Evolutionary conservation across 805 yeast species (phyloP).

Genomic region (Lipomyces japonicus): DNA sequence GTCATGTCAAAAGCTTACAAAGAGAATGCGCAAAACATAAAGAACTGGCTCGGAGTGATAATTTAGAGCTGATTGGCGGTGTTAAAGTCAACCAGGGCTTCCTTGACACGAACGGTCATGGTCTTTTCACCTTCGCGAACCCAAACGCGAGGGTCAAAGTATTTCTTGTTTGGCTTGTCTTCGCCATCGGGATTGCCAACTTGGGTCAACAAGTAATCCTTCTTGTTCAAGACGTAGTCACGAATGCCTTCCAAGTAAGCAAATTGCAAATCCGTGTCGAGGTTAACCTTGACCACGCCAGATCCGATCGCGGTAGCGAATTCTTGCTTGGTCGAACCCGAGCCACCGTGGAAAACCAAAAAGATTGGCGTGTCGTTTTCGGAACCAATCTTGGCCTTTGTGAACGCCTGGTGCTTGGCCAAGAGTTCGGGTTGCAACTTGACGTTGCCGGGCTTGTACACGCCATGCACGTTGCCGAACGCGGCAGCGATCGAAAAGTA

Average conservation of each 20-base stretch:
- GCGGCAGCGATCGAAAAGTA: conserved; percentile 99
- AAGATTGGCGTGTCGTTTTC: conserved; percentile 67
- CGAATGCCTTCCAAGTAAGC: conserved; percentile 97
- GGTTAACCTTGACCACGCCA: conserved; percentile 98
- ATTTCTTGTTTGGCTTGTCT: conserved; percentile 99
- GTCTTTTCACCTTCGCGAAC: conserved; percentile 99
- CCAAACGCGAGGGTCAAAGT: conserved; percentile 99
- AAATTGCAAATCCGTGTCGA: conserved; percentile 98
- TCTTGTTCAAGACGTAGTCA: conserved; percentile 92
- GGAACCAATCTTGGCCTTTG: conserved; percentile 61
- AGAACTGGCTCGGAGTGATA: too few species aligned
- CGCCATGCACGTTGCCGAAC: conserved; percentile 99
- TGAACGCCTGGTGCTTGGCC: conserved; percentile 92
- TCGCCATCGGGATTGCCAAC: conserved; percentile 99
- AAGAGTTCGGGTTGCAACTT: conserved; percentile 85
- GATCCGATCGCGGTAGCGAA: conserved; percentile 82
- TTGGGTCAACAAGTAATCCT: conserved; percentile 82
- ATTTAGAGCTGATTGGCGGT: conserved; percentile 12
- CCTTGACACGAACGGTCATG: conserved; percentile 79
- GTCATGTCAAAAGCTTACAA: too few species aligned
- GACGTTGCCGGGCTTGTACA: conserved; percentile 98
- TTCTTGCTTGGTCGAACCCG: conserved; percentile 92
- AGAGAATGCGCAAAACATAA: too few species aligned
- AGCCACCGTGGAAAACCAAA: conserved; percentile 99
- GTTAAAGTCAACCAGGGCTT: conserved; percentile 81